Evolutionary conservation across 768 basidiomycete genomes (phyloP).

Genomic region (Trametes gibbosa): DNA sequence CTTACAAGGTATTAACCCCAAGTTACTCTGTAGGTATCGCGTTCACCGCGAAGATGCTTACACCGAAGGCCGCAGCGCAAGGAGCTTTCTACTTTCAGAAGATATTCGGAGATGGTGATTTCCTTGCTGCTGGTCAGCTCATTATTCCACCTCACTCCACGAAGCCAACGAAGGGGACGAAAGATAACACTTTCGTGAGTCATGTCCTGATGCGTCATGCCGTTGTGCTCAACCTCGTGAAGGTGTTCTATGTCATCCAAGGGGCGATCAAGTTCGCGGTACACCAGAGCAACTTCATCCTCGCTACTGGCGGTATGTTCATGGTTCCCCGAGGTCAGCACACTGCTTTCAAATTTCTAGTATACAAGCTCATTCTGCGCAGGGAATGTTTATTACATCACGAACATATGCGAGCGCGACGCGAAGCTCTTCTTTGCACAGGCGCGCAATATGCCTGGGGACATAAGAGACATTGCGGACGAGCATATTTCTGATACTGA

Average conservation of each 20-base stretch:
- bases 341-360: not conserved
- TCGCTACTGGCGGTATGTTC: constrained; percentile 83
- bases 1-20: not conserved
- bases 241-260: constrained; percentile 81
- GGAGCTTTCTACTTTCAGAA: constrained; percentile 85
- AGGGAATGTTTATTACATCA: constrained; percentile 91
- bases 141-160: constrained; percentile 73
- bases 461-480: constrained; percentile 1
- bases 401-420: constrained; percentile 79
- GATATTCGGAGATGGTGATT: constrained; percentile 87
- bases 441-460: constrained; percentile 51
- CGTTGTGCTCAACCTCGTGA: not conserved
- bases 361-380: not conserved
- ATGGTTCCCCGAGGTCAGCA: constrained; percentile 80
- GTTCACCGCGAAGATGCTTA: constrained; percentile 67
- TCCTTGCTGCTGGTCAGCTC: constrained; percentile 88
- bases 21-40: constrained; percentile 60
- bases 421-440: constrained; percentile 92
- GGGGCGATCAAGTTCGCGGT: constrained; percentile 87
- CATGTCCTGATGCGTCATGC: not conserved
- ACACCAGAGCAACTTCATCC: constrained; percentile 72
- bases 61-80: constrained; percentile 57
- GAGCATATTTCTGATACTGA: constrained; percentile 1
- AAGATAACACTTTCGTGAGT: constrained; percentile 91
- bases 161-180: constrained; percentile 86